A percentile compares a stretch with the other conserved stretches of the same genome.
These are phyloP conservation scores for Chrysoporthe deuterocubensis DNA, from an alignment of 2,329 filamentous ascomycete species.

Conservation along the genomic window DNA sequence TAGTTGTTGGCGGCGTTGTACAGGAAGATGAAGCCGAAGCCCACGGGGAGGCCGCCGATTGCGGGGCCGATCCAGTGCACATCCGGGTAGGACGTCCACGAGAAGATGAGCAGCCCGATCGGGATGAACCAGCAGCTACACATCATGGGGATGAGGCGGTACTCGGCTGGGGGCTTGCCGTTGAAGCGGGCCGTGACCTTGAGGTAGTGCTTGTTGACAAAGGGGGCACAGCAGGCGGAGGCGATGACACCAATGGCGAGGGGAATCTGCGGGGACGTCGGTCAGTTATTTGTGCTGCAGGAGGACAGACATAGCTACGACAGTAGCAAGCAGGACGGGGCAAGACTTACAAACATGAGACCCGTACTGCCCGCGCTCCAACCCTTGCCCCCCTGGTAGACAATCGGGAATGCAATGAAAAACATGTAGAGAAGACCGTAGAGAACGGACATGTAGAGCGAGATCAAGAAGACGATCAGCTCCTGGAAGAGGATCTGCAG, in stretches of 20 bases:
- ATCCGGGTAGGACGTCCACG: slow-evolving; percentile 65
- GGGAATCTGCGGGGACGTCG: slow-evolving; percentile 57
- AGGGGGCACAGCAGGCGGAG: slow-evolving; percentile 68
- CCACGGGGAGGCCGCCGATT: slow-evolving; percentile 72
- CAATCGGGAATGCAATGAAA: slow-evolving; percentile 70
- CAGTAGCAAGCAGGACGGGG: slow-evolving; percentile 22
- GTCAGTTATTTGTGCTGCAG: background rate
- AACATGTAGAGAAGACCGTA: slow-evolving; percentile 79
- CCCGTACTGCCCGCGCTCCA: slow-evolving; percentile 76
- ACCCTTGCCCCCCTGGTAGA: slow-evolving; percentile 81
- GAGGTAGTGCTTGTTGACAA: slow-evolving; percentile 84
- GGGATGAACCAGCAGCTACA: slow-evolving; percentile 72
- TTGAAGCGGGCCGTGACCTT: slow-evolving; percentile 63
- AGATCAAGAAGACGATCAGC: slow-evolving; percentile 83
- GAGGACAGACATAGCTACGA: no score
- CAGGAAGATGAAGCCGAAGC: slow-evolving; percentile 82
- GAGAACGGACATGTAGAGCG: slow-evolving; percentile 83
- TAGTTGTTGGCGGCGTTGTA: slow-evolving; percentile 82
- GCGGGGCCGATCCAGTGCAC: slow-evolving; percentile 74
- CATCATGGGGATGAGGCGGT: slow-evolving; percentile 84
- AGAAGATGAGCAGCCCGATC: slow-evolving; percentile 61
- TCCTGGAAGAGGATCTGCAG: slow-evolving; percentile 86
- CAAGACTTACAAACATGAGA: slow-evolving; percentile 69
- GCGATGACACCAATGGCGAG: slow-evolving; percentile 74
- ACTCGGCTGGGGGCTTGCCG: slow-evolving; percentile 77